A percentile compares a stretch with the other conserved stretches of the same genome.
Conservation (phyloP, 1,139 yeast species). For the Geotrichum candidum region DNA sequence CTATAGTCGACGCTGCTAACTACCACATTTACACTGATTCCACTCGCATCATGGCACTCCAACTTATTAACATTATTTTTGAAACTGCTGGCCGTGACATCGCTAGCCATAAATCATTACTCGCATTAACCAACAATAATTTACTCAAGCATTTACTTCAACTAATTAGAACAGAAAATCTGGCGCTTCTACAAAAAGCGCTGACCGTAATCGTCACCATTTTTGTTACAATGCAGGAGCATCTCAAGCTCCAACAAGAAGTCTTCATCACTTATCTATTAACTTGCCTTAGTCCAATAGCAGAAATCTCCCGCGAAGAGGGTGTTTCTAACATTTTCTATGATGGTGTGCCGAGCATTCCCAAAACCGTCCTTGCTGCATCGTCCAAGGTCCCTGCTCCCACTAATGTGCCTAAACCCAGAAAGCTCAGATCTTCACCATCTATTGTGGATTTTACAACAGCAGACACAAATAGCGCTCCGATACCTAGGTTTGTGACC, state of each 20-base stretch:
- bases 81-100: conserved; percentile 74
- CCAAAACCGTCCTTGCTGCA: conserved; percentile 30
- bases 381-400: conserved; percentile 20
- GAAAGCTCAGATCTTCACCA: conserved; percentile 19
- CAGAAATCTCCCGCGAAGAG: conserved; percentile 38
- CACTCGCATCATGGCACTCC: conserved; percentile 76
- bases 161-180: conserved; percentile 63
- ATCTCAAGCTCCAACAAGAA: conserved; percentile 40
- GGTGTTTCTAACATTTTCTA: conserved; percentile 39
- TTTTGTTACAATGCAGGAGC: conserved; percentile 33
- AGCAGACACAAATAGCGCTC: background rate
- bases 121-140: conserved; percentile 67
- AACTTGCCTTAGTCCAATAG: conserved; percentile 35
- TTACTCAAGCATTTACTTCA: conserved; percentile 79
- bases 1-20: conserved; percentile 76
- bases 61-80: conserved; percentile 67
- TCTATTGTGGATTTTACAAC: background rate
- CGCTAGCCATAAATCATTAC: conserved; percentile 58
- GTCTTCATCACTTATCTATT: conserved; percentile 37
- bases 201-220: conserved; percentile 67
- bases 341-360: conserved; percentile 38
- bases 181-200: conserved; percentile 66
- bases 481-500: conserved; percentile 18
- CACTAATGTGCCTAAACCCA: conserved; percentile 19
- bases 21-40: conserved; percentile 82